phyloP scores from a whole-genome alignment of 2,329 filamentous ascomycete genomes.

The Paraconiothyrium brasiliense region DNA sequence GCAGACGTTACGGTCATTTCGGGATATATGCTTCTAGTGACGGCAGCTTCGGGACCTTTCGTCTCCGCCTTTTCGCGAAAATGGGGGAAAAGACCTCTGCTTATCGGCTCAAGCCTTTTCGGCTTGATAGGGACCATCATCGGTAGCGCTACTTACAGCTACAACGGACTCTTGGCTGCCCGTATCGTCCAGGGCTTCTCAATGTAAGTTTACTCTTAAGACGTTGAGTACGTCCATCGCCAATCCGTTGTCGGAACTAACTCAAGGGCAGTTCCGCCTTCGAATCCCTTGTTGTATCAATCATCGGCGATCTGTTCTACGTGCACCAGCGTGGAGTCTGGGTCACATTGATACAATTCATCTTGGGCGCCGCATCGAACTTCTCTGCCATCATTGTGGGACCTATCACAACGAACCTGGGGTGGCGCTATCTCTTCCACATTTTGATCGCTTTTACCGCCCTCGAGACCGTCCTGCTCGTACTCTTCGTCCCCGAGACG shows the following conservation, averaged over 20 bases:
- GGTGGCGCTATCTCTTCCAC: constrained; percentile 56
- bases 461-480: constrained; percentile 54
- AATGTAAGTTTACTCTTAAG: constrained; percentile 27
- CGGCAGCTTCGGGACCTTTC: constrained; percentile 44
- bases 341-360: constrained; percentile 49
- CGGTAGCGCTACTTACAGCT: constrained; percentile 37
- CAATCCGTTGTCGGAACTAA: constrained; percentile 5
- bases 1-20: constrained; percentile 48
- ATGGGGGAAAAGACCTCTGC: constrained; percentile 44
- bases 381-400: constrained; percentile 49
- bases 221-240: neutral
- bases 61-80: constrained; percentile 44
- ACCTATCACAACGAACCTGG: constrained; percentile 45
- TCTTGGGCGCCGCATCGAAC: constrained; percentile 47
- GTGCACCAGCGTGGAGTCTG: constrained; percentile 48
- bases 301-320: constrained; percentile 50
- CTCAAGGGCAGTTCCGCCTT: constrained; percentile 37
- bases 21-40: constrained; percentile 50
- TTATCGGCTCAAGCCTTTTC: constrained; percentile 43
- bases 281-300: constrained; percentile 46
- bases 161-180: constrained; percentile 42
- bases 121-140: constrained; percentile 43
- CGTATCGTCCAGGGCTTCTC: constrained; percentile 45
- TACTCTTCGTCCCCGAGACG: constrained; percentile 63
- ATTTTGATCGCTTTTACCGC: constrained; percentile 60